Percentiles rank a stretch among this genome's conserved stretches.
Conservation (phyloP, 2,329 filamentous ascomycete species). For the Hymenoscyphus repandus region DNA sequence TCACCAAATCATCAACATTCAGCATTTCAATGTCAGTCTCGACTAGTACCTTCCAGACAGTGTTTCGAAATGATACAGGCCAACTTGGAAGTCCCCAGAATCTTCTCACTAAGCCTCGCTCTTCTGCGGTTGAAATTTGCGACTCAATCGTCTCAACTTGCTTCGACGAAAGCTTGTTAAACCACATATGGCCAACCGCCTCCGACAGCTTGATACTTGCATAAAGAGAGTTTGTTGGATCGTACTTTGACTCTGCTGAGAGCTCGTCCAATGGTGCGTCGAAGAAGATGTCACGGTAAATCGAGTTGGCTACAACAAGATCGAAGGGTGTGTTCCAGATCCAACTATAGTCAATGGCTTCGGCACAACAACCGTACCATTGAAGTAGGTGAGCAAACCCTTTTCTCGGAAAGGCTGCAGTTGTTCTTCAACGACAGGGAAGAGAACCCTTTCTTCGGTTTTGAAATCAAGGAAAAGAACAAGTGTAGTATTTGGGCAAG, state of each 20-base stretch:
- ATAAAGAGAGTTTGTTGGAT: conserved; percentile 56
- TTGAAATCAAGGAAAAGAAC: conserved; percentile 48
- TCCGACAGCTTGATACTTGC: conserved; percentile 51
- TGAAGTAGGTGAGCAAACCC: conserved; percentile 35
- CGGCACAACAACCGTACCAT: conserved; percentile 11
- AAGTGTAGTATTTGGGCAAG: conserved; percentile 24
- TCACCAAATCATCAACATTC: conserved; percentile 44
- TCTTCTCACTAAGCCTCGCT: conserved; percentile 45
- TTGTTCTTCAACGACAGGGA: conserved; percentile 34
- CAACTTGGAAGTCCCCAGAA: conserved; percentile 55
- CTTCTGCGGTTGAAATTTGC: conserved; percentile 41
- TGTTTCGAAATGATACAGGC: conserved; percentile 46
- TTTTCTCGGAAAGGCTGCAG: conserved; percentile 36
- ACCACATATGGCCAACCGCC: conserved; percentile 44
- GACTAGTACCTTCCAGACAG: conserved; percentile 47
- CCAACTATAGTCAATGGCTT: conserved; percentile 42
- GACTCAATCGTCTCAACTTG: conserved; percentile 38
- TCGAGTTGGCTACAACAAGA: conserved; percentile 42
- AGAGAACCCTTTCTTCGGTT: conserved; percentile 33
- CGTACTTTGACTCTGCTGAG: conserved; percentile 35
- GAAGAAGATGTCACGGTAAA: conserved; percentile 56
- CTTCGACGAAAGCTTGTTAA: conserved; percentile 38
- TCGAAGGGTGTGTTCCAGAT: conserved; percentile 53
- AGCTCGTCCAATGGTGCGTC: conserved; percentile 51
- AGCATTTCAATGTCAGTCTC: conserved; percentile 50